Evolutionary conservation across 768 basidiomycete genomes (phyloP).

Genomic region (Coprinellus aureogranulatus): DNA sequence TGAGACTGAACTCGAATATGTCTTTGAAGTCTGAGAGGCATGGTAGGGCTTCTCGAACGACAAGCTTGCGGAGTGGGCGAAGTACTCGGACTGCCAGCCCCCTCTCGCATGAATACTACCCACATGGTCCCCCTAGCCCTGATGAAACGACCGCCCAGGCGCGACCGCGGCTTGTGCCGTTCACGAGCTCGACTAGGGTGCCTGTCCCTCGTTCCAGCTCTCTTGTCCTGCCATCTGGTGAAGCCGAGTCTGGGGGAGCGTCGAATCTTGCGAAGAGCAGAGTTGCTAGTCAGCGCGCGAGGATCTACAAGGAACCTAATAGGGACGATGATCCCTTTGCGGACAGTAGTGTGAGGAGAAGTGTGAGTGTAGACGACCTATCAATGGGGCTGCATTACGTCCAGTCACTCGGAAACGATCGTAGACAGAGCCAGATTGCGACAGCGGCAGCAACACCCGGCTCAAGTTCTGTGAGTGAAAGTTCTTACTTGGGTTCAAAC

Average conservation of each 20-base stretch:
- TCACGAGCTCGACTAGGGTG: constrained; percentile 65
- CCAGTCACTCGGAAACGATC: constrained; percentile 61
- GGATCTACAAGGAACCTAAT: constrained; percentile 38
- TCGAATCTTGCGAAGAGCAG: constrained; percentile 26
- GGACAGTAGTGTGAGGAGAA: constrained; percentile 29
- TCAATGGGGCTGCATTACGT: constrained; percentile 70
- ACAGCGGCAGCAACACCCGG: background rate
- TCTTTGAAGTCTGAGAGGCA: constrained; percentile 26
- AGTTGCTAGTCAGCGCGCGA: constrained; percentile 65
- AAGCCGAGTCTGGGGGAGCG: constrained; percentile 22
- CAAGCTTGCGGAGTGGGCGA: constrained; percentile 49
- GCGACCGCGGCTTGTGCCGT: constrained; percentile 67
- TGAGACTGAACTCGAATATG: constrained; percentile 34
- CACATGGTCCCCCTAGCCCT: constrained; percentile 23
- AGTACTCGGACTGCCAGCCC: constrained; percentile 29
- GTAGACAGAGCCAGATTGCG: background rate
- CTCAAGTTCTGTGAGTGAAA: background rate
- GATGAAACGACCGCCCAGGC: constrained; percentile 15
- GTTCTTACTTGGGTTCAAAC: background rate
- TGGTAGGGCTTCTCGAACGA: constrained; percentile 37
- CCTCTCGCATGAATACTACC: constrained; percentile 36
- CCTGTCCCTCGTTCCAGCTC: constrained; percentile 54
- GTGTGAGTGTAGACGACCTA: constrained; percentile 60
- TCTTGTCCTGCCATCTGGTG: constrained; percentile 22
- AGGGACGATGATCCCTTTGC: constrained; percentile 28